Evolutionary conservation across 306 rosid species (phyloP).

Genomic region (Vigna radiata): DNA sequence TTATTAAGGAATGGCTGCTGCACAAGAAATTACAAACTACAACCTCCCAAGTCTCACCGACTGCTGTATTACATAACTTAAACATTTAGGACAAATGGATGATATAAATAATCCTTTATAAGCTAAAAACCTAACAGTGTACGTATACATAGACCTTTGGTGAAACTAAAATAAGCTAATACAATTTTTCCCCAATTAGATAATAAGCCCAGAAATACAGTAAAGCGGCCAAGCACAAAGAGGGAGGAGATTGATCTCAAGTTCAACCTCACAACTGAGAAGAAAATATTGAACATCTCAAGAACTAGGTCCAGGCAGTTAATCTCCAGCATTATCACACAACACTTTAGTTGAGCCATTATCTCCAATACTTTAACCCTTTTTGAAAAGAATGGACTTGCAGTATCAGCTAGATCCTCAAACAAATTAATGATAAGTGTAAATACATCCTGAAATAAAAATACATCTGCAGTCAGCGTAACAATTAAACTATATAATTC

Average conservation of each 20-base stretch:
- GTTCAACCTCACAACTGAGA: constrained; percentile 78
- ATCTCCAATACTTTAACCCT: constrained; percentile 87
- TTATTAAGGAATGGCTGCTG: constrained; percentile 14
- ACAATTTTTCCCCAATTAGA: constrained; percentile 25
- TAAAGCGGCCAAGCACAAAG: constrained; percentile 26
- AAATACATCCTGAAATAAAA: constrained; percentile 70
- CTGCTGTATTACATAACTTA: constrained; percentile 16
- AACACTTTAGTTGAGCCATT: constrained; percentile 76
- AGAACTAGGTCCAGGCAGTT: constrained; percentile 70
- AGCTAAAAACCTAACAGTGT: constrained; percentile 2
- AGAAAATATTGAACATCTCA: constrained; percentile 77
- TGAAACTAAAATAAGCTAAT: constrained; percentile 24
- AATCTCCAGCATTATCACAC: constrained; percentile 86
- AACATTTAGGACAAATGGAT: constrained; percentile 16
- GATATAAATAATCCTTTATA: constrained; percentile 26
- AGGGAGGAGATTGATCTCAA: constrained; percentile 33
- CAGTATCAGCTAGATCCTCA: constrained; percentile 73
- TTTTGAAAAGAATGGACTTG: constrained; percentile 67
- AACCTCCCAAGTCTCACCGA: neutral
- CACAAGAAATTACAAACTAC: constrained; percentile 16
- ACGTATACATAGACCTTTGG: constrained; percentile 16
- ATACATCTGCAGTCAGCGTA: constrained; percentile 30
- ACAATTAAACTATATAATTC: neutral
- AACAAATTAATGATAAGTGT: constrained; percentile 70
- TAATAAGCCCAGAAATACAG: neutral